A percentile compares a stretch with the other conserved stretches of the same genome.
Evolutionary conservation across 148 eudicot genomes (phyloP).

Genomic region (Chenopodium suecicum): DNA sequence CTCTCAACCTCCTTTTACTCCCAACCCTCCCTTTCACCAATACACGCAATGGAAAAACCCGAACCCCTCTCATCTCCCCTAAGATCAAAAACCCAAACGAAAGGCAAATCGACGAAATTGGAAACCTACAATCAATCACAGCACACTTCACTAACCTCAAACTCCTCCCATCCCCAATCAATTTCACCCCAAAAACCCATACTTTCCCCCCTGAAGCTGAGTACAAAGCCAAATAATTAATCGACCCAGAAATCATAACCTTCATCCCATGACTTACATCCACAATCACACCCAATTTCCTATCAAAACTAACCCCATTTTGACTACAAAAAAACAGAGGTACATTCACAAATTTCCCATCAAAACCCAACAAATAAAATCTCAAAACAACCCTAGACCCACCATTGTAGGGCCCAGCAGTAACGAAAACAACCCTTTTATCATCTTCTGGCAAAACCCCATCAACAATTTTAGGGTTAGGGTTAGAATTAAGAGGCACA

Average conservation of each 20-base stretch:
- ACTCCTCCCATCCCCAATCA: slow-evolving; percentile 37
- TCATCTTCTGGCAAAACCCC: slow-evolving; percentile 18
- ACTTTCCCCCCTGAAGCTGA: slow-evolving; percentile 53
- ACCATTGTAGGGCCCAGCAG: slow-evolving; percentile 48
- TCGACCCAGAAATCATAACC: slow-evolving; percentile 48
- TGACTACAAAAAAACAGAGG: slow-evolving; percentile 49
- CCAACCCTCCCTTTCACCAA: slow-evolving; percentile 62
- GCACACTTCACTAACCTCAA: slow-evolving; percentile 84
- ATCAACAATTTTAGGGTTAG: slow-evolving; percentile 27
- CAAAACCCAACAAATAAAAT: slow-evolving; percentile 41
- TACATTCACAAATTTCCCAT: slow-evolving; percentile 33
- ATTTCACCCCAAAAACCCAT: slow-evolving; percentile 63
- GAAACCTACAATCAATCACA: slow-evolving; percentile 64
- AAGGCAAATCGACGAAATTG: slow-evolving; percentile 51
- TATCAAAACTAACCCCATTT: slow-evolving; percentile 45
- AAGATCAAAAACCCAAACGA: slow-evolving; percentile 58
- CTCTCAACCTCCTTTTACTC: slow-evolving; percentile 28
- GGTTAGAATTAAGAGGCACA: slow-evolving; percentile 39
- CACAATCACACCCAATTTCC: slow-evolving; percentile 53
- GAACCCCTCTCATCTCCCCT: slow-evolving; percentile 79
- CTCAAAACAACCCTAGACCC: slow-evolving; percentile 53
- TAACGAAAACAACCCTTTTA: slow-evolving; percentile 40
- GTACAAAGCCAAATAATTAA: slow-evolving; percentile 68
- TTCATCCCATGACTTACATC: slow-evolving; percentile 58
- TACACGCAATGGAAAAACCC: slow-evolving; percentile 63